phyloP scores from a whole-genome alignment of 306 rosid genomes.

The Argentina anserina region DNA sequence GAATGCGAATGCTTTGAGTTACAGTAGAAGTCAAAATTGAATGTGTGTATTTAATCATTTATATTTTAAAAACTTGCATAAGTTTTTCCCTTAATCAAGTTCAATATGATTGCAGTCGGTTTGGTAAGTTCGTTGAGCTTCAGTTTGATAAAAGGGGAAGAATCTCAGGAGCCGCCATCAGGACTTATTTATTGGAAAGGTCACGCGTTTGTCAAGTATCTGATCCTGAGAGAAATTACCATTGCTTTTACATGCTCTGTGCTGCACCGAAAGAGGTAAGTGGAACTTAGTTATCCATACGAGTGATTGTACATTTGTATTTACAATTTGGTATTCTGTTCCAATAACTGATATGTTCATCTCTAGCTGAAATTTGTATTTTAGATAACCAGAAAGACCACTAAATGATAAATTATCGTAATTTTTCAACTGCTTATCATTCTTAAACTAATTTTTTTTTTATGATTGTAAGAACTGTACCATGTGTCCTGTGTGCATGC shows the following conservation, averaged over 20 bases:
- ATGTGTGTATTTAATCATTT: neutral
- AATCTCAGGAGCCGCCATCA: slow-evolving; percentile 98
- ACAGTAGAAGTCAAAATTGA: neutral
- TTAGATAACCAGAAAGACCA: neutral
- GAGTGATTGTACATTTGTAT: neutral
- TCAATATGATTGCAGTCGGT: slow-evolving; percentile 70
- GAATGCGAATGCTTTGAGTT: neutral
- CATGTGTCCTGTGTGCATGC: neutral
- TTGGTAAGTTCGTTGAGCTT: slow-evolving; percentile 98
- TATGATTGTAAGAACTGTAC: neutral
- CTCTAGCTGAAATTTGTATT: neutral
- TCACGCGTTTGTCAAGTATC: slow-evolving; percentile 98
- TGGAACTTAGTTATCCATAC: neutral
- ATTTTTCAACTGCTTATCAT: neutral
- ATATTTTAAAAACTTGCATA: slow-evolving; percentile 14
- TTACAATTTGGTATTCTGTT: neutral
- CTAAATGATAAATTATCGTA: neutral
- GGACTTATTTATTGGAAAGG: slow-evolving; percentile 84
- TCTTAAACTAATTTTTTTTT: neutral
- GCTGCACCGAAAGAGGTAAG: slow-evolving; percentile 83
- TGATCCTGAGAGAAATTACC: slow-evolving; percentile 96
- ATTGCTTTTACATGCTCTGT: slow-evolving; percentile 98
- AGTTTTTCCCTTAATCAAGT: slow-evolving; percentile 35
- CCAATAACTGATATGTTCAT: neutral
- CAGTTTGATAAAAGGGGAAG: slow-evolving; percentile 78